Percentiles rank a stretch among this genome's conserved stretches.
Conservation (phyloP, 495 filamentous ascomycete species). For the Ascodesmis nigricans region DNA sequence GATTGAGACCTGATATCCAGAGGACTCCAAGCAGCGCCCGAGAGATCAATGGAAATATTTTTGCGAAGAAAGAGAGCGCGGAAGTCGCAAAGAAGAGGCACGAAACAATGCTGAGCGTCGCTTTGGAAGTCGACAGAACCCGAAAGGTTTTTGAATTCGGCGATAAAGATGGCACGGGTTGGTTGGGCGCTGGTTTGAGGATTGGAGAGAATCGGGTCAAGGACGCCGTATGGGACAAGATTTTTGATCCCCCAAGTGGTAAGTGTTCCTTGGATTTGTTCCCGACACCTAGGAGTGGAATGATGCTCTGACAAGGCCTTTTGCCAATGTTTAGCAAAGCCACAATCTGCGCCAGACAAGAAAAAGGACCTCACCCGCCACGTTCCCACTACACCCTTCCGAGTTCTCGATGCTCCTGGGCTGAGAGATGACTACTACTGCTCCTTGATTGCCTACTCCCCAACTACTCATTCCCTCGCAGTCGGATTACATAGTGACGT, state of each 20-base stretch:
- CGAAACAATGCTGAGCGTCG: conserved; percentile 55
- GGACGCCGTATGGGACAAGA: conserved; percentile 16
- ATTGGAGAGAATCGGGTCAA: too few relatives aligned
- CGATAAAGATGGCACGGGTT: too few relatives aligned
- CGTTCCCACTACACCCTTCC: conserved; percentile 10
- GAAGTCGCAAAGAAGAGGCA: conserved; percentile 43
- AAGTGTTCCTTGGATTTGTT: conserved; percentile 1
- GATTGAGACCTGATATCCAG: too few relatives aligned
- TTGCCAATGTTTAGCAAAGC: too few relatives aligned
- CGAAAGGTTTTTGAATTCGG: conserved; percentile 33
- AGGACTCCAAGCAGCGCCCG: too few relatives aligned
- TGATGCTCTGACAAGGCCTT: too few relatives aligned
- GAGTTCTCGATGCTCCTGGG: conserved; percentile 66
- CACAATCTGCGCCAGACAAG: too few relatives aligned
- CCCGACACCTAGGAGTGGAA: too few relatives aligned
- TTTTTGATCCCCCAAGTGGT: conserved; percentile 15
- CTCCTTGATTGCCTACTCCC: conserved; percentile 68
- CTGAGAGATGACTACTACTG: conserved; percentile 93
- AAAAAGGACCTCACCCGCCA: conserved; percentile 6
- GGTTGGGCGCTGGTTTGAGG: too few relatives aligned
- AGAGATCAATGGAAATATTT: conserved; percentile 20
- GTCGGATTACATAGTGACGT: conserved; percentile 59
- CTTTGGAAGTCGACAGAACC: conserved; percentile 57
- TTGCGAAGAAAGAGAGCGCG: conserved; percentile 14
- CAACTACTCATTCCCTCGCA: conserved; percentile 49